These are phyloP conservation scores for Pseudogymnoascus verrucosus DNA, from an alignment of 2,329 filamentous ascomycete species.

Conservation along the genomic window DNA sequence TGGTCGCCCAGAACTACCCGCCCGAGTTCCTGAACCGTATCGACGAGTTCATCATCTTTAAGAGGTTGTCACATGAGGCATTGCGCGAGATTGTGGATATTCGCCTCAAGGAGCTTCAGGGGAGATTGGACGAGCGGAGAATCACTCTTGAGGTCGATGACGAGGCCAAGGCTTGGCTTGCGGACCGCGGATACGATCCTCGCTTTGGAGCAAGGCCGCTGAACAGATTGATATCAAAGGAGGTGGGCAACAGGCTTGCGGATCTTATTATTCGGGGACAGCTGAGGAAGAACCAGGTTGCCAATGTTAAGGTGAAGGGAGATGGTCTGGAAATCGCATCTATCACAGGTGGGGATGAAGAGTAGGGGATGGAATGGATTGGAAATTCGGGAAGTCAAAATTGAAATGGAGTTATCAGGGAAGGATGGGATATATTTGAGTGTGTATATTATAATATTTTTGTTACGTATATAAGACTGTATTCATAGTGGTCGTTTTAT, in stretches of 20 bases:
- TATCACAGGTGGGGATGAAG: background rate
- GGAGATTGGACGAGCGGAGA: constrained; percentile 73
- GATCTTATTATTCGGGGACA: constrained; percentile 87
- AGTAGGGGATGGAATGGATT: background rate
- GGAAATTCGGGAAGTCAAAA: background rate
- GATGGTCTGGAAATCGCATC: background rate
- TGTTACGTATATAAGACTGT: background rate
- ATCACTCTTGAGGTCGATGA: constrained; percentile 67
- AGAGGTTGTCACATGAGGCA: constrained; percentile 68
- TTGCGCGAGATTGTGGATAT: constrained; percentile 93
- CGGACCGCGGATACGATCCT: constrained; percentile 82
- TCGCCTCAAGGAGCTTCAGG: constrained; percentile 74
- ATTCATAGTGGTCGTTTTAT: background rate
- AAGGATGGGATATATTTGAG: background rate
- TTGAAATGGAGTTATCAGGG: background rate
- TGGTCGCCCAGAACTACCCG: constrained; percentile 66
- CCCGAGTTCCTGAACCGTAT: constrained; percentile 96
- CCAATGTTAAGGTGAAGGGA: constrained; percentile 42
- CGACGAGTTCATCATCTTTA: constrained; percentile 95
- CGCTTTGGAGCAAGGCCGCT: constrained; percentile 85
- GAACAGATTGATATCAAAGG: constrained; percentile 81
- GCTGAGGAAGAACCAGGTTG: constrained; percentile 66
- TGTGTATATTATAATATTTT: background rate
- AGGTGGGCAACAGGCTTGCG: constrained; percentile 82
- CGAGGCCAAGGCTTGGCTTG: constrained; percentile 76